phyloP scores from a whole-genome alignment of 306 rosid species.

The Calophaca sinica region DNA sequence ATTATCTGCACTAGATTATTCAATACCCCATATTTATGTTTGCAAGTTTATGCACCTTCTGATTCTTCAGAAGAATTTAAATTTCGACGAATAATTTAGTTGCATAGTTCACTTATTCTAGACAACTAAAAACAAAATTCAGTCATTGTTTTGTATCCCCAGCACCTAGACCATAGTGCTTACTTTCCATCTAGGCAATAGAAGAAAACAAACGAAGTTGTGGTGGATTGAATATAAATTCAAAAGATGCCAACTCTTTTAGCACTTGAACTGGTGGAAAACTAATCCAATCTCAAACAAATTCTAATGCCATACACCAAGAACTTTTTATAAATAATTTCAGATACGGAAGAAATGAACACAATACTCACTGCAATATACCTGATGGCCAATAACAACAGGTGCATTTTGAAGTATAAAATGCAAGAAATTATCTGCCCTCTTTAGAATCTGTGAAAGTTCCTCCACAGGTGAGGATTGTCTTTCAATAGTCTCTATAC shows the following conservation, averaged over 20 bases:
- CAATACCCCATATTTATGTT: neutral
- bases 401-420: conserved; percentile 99
- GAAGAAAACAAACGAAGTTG: no score
- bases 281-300: neutral
- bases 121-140: no score
- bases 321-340: neutral
- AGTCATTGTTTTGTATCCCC: no score
- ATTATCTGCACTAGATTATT: no score
- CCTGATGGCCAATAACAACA: conserved; percentile 99
- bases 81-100: neutral
- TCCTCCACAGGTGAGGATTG: conserved; percentile 94
- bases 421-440: conserved; percentile 61
- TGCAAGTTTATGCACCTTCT: conserved; percentile 24
- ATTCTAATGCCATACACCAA: neutral
- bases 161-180: no score
- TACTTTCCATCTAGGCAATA: no score
- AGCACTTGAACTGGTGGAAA: neutral
- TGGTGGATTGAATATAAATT: neutral
- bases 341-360: conserved; percentile 32
- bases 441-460: conserved; percentile 66
- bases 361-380: conserved; percentile 51
- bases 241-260: conserved; percentile 1
- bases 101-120: neutral
- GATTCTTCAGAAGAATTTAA: neutral
- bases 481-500: conserved; percentile 70